Evolutionary conservation across 129 eudicot genomes (phyloP).

Genomic region (Rutidosis leptorrhynchoides): DNA sequence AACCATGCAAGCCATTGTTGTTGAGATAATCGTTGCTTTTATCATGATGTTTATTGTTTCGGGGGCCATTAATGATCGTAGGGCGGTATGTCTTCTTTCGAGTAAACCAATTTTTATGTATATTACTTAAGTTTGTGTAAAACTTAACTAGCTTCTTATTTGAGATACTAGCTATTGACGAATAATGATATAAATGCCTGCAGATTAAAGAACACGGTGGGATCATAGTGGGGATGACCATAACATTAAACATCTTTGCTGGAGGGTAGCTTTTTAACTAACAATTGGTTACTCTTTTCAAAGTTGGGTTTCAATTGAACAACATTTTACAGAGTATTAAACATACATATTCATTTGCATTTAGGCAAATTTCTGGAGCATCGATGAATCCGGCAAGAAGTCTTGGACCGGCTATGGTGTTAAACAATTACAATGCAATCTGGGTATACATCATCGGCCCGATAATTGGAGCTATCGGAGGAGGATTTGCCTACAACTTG

Average conservation of each 20-base stretch:
- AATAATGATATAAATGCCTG: neutral
- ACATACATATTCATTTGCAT: neutral
- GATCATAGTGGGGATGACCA: slow-evolving; percentile 64
- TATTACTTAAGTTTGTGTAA: neutral
- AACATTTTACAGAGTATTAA: neutral
- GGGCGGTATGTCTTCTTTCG: slow-evolving; percentile 41
- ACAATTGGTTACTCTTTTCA: neutral
- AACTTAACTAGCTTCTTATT: neutral
- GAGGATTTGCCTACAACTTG: slow-evolving; percentile 55
- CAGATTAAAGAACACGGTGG: slow-evolving; percentile 54
- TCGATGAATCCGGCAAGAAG: slow-evolving; percentile 89
- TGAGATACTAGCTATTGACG: neutral
- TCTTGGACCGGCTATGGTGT: slow-evolving; percentile 76
- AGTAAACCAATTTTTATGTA: neutral
- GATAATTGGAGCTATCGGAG: slow-evolving; percentile 43
- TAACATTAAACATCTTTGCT: slow-evolving; percentile 57
- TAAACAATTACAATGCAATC: slow-evolving; percentile 36
- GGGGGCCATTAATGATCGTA: slow-evolving; percentile 48
- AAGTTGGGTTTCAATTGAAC: neutral
- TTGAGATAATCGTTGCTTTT: slow-evolving; percentile 51
- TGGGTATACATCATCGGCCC: slow-evolving; percentile 73
- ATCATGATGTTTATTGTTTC: slow-evolving; percentile 64
- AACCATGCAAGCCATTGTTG: slow-evolving; percentile 40
- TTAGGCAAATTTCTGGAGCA: slow-evolving; percentile 73
- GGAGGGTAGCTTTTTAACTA: slow-evolving; percentile 51